These are phyloP conservation scores for Colletotrichum sp. DNA, from an alignment of 2,329 filamentous ascomycete species.

Conservation along the genomic window DNA sequence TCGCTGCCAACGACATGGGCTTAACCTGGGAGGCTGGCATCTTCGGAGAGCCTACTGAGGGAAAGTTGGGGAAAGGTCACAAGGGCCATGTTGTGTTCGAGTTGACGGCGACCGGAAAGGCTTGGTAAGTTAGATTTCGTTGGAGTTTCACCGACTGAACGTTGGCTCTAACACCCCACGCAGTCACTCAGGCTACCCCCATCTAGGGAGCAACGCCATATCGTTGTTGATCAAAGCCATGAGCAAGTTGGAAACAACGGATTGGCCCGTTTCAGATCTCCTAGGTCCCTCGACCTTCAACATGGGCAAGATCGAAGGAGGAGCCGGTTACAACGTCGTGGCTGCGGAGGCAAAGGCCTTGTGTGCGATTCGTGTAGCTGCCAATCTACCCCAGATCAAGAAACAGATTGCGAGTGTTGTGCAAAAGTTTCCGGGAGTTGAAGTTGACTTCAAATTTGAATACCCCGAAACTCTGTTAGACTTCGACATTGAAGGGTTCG, in stretches of 20 bases:
- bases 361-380: neutral
- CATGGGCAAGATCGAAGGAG: slow-evolving; percentile 20
- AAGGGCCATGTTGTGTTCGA: slow-evolving; percentile 69
- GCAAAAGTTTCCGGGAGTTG: neutral
- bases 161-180: neutral
- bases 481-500: slow-evolving; percentile 17
- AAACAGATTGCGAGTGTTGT: neutral
- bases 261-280: neutral
- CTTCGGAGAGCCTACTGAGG: slow-evolving; percentile 78
- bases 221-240: neutral
- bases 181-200: neutral
- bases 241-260: neutral
- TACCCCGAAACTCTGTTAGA: slow-evolving; percentile 20
- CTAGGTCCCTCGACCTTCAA: slow-evolving; percentile 21
- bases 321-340: slow-evolving; percentile 21
- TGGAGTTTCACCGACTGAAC: too few relatives aligned
- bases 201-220: neutral
- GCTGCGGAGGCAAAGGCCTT: neutral
- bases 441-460: slow-evolving; percentile 13
- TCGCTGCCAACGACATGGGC: slow-evolving; percentile 47
- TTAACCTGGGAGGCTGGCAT: slow-evolving; percentile 65
- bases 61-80: slow-evolving; percentile 72
- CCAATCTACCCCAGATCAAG: slow-evolving; percentile 3
- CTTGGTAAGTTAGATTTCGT: slow-evolving; percentile 31
- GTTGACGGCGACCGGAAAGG: slow-evolving; percentile 66